Percentiles rank a stretch among this genome's conserved stretches.
Conservation (phyloP, 345 rosid genomes). For the thale cress (Arabidopsis thaliana) region DNA sequence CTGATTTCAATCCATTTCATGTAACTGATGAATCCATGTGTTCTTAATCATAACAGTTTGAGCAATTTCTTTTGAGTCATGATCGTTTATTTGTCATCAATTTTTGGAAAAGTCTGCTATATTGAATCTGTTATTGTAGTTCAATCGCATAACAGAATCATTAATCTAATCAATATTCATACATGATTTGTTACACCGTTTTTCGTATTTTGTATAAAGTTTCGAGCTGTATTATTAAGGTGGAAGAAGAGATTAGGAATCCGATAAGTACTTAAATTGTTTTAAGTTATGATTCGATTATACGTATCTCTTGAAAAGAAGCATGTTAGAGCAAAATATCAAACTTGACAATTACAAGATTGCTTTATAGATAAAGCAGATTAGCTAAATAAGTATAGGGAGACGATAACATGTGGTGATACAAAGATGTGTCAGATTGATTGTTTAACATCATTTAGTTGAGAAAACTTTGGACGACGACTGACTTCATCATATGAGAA, state of each 20-base stretch:
- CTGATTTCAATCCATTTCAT: not conserved
- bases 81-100: not conserved
- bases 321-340: too few species aligned
- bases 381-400: not conserved
- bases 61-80: not conserved
- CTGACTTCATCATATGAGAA: too few species aligned
- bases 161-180: not conserved
- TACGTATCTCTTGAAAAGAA: too few species aligned
- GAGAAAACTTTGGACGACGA: too few species aligned
- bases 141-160: not conserved
- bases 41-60: not conserved
- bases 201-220: not conserved
- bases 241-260: not conserved
- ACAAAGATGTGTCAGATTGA: not conserved
- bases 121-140: not conserved
- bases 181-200: not conserved
- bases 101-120: not conserved
- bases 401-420: slow-evolving; percentile 10
- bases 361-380: not conserved
- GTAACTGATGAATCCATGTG: not conserved
- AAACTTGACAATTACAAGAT: not conserved
- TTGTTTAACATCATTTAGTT: not conserved
- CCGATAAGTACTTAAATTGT: not conserved
- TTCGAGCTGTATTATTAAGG: not conserved
- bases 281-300: too few species aligned